Percentiles rank a stretch among this genome's conserved stretches.
Conservation (phyloP, 2,329 filamentous ascomycete genomes). For the Aspergillus candidus region DNA sequence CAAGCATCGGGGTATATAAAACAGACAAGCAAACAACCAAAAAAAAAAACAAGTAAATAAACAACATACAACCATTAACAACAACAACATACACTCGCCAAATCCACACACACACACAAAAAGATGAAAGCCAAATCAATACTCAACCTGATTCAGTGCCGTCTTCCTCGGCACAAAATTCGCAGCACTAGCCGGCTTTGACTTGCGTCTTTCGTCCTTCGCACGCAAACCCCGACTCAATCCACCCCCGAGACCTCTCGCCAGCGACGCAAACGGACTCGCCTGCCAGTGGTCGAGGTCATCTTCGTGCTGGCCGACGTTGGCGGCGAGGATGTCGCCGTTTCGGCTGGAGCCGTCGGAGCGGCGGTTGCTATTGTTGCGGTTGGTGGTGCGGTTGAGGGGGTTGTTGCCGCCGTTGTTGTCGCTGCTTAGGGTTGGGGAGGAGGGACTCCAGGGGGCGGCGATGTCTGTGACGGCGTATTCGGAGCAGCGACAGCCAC, state of each 20-base stretch:
- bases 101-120: too few relatives aligned
- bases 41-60: too few relatives aligned
- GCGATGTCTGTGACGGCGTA: conserved; percentile 29
- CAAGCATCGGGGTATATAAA: too few relatives aligned
- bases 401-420: conserved; percentile 16
- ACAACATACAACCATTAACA: background rate
- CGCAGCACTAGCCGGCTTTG: conserved; percentile 8
- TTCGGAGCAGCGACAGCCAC: conserved; percentile 42
- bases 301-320: conserved; percentile 25
- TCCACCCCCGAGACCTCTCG: conserved; percentile 38
- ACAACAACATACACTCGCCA: background rate
- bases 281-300: conserved; percentile 33
- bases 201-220: conserved; percentile 28
- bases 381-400: conserved; percentile 8
- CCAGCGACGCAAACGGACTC: conserved; percentile 36
- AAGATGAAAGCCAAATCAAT: background rate
- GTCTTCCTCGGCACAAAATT: conserved; percentile 18
- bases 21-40: too few relatives aligned
- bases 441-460: conserved; percentile 21
- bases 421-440: conserved; percentile 12
- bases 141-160: conserved; percentile 21
- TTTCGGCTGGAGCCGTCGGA: conserved; percentile 12
- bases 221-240: conserved; percentile 35
- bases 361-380: conserved; percentile 1
- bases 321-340: conserved; percentile 10